phyloP scores from a whole-genome alignment of 1,139 yeast species.

The Taphrina pruni region DNA sequence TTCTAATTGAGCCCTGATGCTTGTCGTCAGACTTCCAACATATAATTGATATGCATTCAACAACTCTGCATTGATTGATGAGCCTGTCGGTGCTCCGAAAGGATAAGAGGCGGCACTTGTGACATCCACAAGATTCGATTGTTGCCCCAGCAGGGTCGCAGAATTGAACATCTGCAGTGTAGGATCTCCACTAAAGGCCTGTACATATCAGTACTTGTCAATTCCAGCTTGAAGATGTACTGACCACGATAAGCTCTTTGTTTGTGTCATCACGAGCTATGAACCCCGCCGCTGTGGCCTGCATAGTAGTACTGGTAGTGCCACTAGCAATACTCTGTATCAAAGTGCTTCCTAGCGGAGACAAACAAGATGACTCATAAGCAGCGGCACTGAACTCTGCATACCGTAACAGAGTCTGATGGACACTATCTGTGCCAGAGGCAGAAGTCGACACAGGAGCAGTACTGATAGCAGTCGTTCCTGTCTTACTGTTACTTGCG shows the following conservation, averaged over 20 bases:
- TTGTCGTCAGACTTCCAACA: not conserved
- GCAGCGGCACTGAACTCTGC: conserved; percentile 27
- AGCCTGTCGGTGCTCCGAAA: conserved; percentile 17
- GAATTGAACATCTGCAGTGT: conserved; percentile 16
- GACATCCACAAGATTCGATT: conserved; percentile 16
- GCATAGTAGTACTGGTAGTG: not conserved
- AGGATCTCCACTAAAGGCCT: conserved; percentile 32
- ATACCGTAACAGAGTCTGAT: conserved; percentile 14
- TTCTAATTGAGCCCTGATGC: conserved; percentile 10
- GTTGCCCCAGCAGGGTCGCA: conserved; percentile 3
- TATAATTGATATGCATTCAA: conserved; percentile 1
- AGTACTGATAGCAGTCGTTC: not conserved
- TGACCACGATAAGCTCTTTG: conserved; percentile 27
- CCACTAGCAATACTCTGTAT: conserved; percentile 1
- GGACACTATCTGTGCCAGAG: not conserved
- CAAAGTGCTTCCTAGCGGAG: conserved; percentile 7
- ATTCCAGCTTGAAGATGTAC: not conserved
- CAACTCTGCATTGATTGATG: conserved; percentile 22
- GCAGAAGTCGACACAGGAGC: not conserved
- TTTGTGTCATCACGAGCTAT: conserved; percentile 24
- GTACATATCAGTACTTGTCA: not conserved
- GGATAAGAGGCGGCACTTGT: conserved; percentile 15
- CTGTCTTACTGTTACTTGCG: not conserved
- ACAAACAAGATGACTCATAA: conserved; percentile 7
- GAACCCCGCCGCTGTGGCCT: conserved; percentile 6